A percentile compares a stretch with the other conserved stretches of the same genome.
These are phyloP conservation scores for Monilinia fructigena DNA, from an alignment of 2,329 filamentous ascomycete genomes.

Conservation along the genomic window DNA sequence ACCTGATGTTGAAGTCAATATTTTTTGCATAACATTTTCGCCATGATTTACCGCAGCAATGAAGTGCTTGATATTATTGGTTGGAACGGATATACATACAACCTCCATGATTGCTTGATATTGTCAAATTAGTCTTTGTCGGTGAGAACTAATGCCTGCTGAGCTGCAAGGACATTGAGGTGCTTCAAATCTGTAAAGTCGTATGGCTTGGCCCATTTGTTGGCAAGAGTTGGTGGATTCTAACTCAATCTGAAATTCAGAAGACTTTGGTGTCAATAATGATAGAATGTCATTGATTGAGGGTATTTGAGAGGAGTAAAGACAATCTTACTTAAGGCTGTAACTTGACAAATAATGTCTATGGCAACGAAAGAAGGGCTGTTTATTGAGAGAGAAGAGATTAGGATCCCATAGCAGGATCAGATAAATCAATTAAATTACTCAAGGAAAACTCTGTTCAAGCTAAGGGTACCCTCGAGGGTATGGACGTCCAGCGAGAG, in stretches of 20 bases:
- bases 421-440: neutral
- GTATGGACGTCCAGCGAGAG: neutral
- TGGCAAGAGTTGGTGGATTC: neutral
- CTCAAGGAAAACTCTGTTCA: neutral
- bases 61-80: too few relatives aligned
- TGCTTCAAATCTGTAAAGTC: conserved; percentile 56
- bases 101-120: too few relatives aligned
- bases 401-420: neutral
- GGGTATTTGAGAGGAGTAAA: neutral
- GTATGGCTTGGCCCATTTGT: neutral
- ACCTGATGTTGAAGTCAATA: too few relatives aligned
- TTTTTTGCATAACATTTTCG: too few relatives aligned
- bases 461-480: conserved; percentile 12
- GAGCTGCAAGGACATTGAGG: conserved; percentile 63
- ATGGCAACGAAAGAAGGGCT: neutral
- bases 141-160: conserved; percentile 52
- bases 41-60: too few relatives aligned
- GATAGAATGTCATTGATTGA: neutral
- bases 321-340: neutral
- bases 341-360: neutral
- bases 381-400: neutral
- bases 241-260: neutral
- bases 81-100: too few relatives aligned
- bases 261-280: neutral
- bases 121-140: conserved; percentile 42